A percentile compares a stretch with the other conserved stretches of the same genome.
These are phyloP conservation scores for Coelastrella sp. DNA, from an alignment of 139 green algal species.

Conservation along the genomic window DNA sequence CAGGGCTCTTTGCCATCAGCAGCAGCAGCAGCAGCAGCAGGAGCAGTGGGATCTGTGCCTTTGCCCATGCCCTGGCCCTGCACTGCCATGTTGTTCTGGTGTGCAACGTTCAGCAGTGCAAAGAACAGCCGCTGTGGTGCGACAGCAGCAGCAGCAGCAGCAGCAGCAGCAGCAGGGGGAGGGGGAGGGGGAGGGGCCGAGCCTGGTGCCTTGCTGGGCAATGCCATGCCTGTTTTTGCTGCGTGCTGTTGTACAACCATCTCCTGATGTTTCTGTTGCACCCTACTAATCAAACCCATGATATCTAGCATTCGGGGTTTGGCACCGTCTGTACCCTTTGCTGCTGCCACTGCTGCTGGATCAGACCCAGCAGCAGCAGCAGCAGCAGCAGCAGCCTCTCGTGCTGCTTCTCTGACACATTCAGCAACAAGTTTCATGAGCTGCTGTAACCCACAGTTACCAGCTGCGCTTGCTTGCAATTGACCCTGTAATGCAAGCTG, in stretches of 20 bases:
- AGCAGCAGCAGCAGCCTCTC: neutral
- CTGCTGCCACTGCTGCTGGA: neutral
- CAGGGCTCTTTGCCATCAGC: neutral
- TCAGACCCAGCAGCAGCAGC: neutral
- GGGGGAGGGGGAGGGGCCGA: neutral
- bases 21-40: constrained; percentile 13
- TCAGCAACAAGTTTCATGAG: constrained; percentile 31
- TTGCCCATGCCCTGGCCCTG: neutral
- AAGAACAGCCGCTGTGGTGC: constrained; percentile 38
- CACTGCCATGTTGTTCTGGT: constrained; percentile 33
- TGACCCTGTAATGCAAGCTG: constrained; percentile 26
- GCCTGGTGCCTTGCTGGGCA: neutral
- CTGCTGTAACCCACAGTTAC: constrained; percentile 18
- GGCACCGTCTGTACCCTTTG: neutral
- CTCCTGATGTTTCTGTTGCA: constrained; percentile 11
- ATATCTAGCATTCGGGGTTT: neutral
- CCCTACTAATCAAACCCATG: neutral
- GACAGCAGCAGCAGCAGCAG: neutral
- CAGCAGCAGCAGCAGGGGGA: neutral
- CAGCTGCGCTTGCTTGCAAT: neutral
- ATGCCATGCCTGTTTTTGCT: neutral
- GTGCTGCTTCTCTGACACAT: constrained; percentile 7
- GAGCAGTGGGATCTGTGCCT: neutral
- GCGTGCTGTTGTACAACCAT: neutral
- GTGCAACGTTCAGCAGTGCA: constrained; percentile 28